Conservation (phyloP, 2,329 filamentous ascomycete genomes). For the Ceratocystis cacaofunesta region DNA sequence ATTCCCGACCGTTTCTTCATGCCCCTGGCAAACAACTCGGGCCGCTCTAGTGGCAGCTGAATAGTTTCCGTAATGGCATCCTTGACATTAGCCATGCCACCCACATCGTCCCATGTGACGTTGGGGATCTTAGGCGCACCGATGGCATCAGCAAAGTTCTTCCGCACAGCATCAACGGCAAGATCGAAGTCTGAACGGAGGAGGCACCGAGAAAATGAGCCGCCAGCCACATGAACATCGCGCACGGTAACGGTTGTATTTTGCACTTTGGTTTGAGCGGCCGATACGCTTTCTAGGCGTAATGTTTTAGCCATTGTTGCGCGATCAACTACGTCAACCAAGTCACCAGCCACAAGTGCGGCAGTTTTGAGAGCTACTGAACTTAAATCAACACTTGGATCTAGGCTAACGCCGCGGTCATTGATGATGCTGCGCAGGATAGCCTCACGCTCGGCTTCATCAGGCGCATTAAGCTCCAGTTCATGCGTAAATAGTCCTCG, state of each 20-base stretch:
- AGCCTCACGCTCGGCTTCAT: constrained; percentile 80
- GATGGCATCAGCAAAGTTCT: constrained; percentile 96
- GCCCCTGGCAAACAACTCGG: constrained; percentile 88
- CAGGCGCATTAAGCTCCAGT: constrained; percentile 80
- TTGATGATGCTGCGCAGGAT: constrained; percentile 68
- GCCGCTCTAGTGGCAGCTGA: constrained; percentile 76
- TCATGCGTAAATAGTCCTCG: constrained; percentile 90
- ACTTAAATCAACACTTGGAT: constrained; percentile 68
- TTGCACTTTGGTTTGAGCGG: constrained; percentile 26
- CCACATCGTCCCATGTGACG: constrained; percentile 91
- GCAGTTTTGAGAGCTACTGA: constrained; percentile 89
- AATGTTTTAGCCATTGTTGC: constrained; percentile 63
- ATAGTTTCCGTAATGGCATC: constrained; percentile 96
- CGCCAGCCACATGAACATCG: constrained; percentile 81
- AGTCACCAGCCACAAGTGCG: constrained; percentile 81
- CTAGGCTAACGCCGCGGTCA: constrained; percentile 59
- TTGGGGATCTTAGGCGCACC: constrained; percentile 97
- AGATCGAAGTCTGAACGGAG: constrained; percentile 73
- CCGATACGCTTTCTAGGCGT: constrained; percentile 48
- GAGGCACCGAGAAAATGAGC: constrained; percentile 60
- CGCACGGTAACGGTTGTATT: constrained; percentile 43
- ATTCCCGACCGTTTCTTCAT: constrained; percentile 97
- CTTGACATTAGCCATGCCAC: constrained; percentile 84
- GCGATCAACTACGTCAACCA: constrained; percentile 87
- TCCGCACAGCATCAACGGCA: constrained; percentile 88